Evolutionary conservation across 352 stramenopile genomes (phyloP).

Genomic region (Globisporangium takayamanum): DNA sequence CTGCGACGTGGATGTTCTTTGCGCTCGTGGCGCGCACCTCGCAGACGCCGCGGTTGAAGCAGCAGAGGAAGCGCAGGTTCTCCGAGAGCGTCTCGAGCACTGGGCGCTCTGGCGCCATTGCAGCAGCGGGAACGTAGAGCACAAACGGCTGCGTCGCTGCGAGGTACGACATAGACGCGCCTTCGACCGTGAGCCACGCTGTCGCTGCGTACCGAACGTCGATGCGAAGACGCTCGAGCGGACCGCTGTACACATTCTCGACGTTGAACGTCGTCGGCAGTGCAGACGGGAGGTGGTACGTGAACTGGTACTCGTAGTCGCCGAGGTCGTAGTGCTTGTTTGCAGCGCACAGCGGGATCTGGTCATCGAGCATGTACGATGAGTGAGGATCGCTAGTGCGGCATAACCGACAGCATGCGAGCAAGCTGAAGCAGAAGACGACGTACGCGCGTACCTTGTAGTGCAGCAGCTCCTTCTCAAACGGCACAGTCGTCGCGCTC

Average conservation of each 20-base stretch:
- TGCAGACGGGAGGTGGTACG: slow-evolving; percentile 8
- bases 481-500: slow-evolving; percentile 4
- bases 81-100: slow-evolving; percentile 5
- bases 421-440: background rate
- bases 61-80: slow-evolving; percentile 13
- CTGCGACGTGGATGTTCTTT: slow-evolving; percentile 5
- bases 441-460: slow-evolving; percentile 4
- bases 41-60: slow-evolving; percentile 5
- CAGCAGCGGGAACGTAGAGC: slow-evolving; percentile 6
- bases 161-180: slow-evolving; percentile 8
- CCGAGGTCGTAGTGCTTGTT: slow-evolving; percentile 10
- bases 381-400: background rate
- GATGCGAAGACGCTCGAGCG: slow-evolving; percentile 9
- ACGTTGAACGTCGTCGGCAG: slow-evolving; percentile 10
- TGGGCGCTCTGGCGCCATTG: background rate
- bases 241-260: slow-evolving; percentile 12
- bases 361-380: background rate
- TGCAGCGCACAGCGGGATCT: slow-evolving; percentile 6
- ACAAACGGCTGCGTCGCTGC: slow-evolving; percentile 8
- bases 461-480: slow-evolving; percentile 13
- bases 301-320: slow-evolving; percentile 15
- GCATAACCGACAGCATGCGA: background rate
- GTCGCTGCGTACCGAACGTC: slow-evolving; percentile 12
- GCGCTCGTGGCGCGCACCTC: slow-evolving; percentile 1
- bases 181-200: slow-evolving; percentile 14